Evolutionary conservation across 805 yeast species (phyloP).

Genomic region (Kazachstania bromeliacearum): DNA sequence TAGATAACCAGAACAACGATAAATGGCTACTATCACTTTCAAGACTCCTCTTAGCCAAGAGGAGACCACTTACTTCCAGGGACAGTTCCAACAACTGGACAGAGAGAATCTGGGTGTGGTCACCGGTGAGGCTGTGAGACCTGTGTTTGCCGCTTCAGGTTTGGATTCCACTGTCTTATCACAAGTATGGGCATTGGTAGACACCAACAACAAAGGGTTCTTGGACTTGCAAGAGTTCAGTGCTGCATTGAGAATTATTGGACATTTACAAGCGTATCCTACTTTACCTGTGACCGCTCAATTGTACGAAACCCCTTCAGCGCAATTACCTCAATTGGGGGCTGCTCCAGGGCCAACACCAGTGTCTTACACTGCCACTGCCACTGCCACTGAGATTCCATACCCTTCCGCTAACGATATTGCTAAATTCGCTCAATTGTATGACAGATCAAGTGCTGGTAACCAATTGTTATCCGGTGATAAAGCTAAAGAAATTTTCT

Average conservation of each 20-base stretch:
- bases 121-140: constrained; percentile 79
- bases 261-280: constrained; percentile 67
- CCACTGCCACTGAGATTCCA: constrained; percentile 33
- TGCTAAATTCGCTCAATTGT: constrained; percentile 58
- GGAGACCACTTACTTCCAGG: constrained; percentile 67
- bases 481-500: constrained; percentile 76
- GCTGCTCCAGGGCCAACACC: constrained; percentile 53
- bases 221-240: constrained; percentile 73
- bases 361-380: constrained; percentile 10
- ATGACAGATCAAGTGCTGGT: constrained; percentile 45
- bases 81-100: constrained; percentile 71
- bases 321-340: constrained; percentile 36
- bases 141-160: constrained; percentile 78
- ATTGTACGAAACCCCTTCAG: constrained; percentile 22
- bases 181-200: constrained; percentile 93
- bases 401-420: constrained; percentile 49
- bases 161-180: constrained; percentile 70
- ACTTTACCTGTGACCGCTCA: constrained; percentile 39
- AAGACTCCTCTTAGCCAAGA: constrained; percentile 48
- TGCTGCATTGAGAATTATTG: constrained; percentile 80
- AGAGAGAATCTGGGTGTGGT: constrained; percentile 69
- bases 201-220: constrained; percentile 77
- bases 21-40: constrained; percentile 20
- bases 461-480: constrained; percentile 59
- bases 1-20: background rate